Conservation (phyloP, 768 basidiomycete genomes). For the Nidularia pulvinata region DNA sequence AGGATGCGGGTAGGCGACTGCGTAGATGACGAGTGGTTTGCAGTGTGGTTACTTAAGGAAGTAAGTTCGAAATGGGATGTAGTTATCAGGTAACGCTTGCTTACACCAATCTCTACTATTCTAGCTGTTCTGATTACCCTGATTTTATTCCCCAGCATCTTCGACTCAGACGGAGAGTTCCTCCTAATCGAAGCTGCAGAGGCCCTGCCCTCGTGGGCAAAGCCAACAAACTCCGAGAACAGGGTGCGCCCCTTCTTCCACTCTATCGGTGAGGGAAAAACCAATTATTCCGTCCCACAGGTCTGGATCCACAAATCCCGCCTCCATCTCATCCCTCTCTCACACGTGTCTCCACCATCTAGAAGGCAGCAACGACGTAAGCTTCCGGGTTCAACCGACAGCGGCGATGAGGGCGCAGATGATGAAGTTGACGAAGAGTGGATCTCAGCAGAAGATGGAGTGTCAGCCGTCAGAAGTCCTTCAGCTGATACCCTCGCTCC, state of each 20-base stretch:
- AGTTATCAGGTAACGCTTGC: slow-evolving; percentile 62
- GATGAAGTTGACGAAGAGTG: slow-evolving; percentile 47
- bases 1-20: slow-evolving; percentile 92
- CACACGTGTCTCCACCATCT: slow-evolving; percentile 66
- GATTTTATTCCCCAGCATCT: slow-evolving; percentile 41
- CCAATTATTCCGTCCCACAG: slow-evolving; percentile 43
- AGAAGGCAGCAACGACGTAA: slow-evolving; percentile 50
- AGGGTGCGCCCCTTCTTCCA: slow-evolving; percentile 64
- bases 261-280: slow-evolving; percentile 25
- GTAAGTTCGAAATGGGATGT: slow-evolving; percentile 81
- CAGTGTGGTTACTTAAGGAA: slow-evolving; percentile 85
- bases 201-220: slow-evolving; percentile 85
- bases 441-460: slow-evolving; percentile 60
- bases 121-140: no score
- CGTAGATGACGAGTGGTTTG: slow-evolving; percentile 98
- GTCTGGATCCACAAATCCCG: slow-evolving; percentile 88
- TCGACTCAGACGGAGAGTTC: slow-evolving; percentile 95
- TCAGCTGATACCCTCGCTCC: slow-evolving; percentile 59
- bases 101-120: not conserved
- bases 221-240: slow-evolving; percentile 89
- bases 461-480: slow-evolving; percentile 58
- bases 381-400: slow-evolving; percentile 34
- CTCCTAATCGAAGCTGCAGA: slow-evolving; percentile 96
- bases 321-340: slow-evolving; percentile 86
- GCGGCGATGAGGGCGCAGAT: slow-evolving; percentile 48